Percentiles rank a stretch among this genome's conserved stretches.
Evolutionary conservation across 1,284 basidiomycete genomes (phyloP).

Genomic region (Phellinidium pouzarii): DNA sequence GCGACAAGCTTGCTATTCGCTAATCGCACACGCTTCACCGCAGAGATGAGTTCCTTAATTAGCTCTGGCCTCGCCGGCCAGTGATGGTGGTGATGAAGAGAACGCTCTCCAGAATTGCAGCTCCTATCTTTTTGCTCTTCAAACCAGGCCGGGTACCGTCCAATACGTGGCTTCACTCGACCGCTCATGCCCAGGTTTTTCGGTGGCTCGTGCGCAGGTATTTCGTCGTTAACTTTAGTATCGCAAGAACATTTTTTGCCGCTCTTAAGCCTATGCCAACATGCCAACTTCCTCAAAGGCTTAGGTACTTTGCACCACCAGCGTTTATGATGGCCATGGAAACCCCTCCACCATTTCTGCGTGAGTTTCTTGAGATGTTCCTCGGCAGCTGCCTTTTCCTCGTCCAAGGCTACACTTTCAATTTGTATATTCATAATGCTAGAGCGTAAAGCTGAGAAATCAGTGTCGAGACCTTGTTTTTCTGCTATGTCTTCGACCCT

Average conservation of each 20-base stretch:
- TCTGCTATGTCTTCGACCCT: slow-evolving; percentile 18
- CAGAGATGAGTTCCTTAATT: slow-evolving; percentile 46
- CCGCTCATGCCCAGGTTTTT: slow-evolving; percentile 9
- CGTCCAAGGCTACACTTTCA: slow-evolving; percentile 50
- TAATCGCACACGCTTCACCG: slow-evolving; percentile 53
- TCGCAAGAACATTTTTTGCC: neutral
- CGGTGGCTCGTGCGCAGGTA: neutral
- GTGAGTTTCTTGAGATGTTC: slow-evolving; percentile 26
- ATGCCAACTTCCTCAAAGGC: slow-evolving; percentile 19
- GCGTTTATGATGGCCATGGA: slow-evolving; percentile 5
- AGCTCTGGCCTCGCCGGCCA: slow-evolving; percentile 17
- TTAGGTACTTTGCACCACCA: slow-evolving; percentile 3
- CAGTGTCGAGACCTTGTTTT: slow-evolving; percentile 3
- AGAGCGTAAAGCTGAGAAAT: slow-evolving; percentile 25
- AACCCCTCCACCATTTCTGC: slow-evolving; percentile 8
- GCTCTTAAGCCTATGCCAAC: slow-evolving; percentile 27
- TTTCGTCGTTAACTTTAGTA: neutral
- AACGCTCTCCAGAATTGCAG: neutral
- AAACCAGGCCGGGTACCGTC: slow-evolving; percentile 16
- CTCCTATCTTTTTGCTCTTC: slow-evolving; percentile 19
- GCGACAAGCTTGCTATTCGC: slow-evolving; percentile 67
- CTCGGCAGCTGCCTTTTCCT: slow-evolving; percentile 35
- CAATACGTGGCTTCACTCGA: slow-evolving; percentile 16
- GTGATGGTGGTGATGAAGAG: slow-evolving; percentile 18
- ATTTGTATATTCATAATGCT: slow-evolving; percentile 45